Conservation (phyloP, 1,284 basidiomycete genomes). For the Ceratobasidium sp. region DNA sequence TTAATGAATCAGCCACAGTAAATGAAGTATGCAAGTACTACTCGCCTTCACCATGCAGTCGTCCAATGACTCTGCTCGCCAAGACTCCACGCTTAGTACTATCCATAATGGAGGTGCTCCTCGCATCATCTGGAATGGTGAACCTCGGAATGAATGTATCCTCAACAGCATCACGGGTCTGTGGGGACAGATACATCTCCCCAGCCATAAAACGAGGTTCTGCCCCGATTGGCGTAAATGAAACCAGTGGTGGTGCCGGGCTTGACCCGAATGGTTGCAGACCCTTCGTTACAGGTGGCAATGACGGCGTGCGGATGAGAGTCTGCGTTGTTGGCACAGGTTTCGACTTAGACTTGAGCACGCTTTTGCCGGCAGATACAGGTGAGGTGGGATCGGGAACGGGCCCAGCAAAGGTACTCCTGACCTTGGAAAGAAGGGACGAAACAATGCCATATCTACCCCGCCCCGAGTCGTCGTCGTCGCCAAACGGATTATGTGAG, state of each 20-base stretch:
- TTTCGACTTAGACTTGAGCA: conserved; percentile 60
- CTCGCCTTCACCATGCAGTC: conserved; percentile 87
- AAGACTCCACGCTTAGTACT: conserved; percentile 74
- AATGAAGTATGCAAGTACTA: conserved; percentile 23
- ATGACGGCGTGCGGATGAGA: conserved; percentile 68
- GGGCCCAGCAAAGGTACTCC: conserved; percentile 73
- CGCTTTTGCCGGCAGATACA: conserved; percentile 65
- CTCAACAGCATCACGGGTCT: conserved; percentile 58
- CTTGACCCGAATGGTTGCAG: conserved; percentile 35
- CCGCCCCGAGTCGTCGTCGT: conserved; percentile 87
- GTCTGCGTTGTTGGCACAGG: conserved; percentile 65
- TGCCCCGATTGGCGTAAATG: conserved; percentile 82
- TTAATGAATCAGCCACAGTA: conserved; percentile 15
- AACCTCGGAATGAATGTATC: conserved; percentile 82
- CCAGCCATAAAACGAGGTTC: conserved; percentile 57
- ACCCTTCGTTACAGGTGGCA: conserved; percentile 51
- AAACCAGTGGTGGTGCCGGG: conserved; percentile 79
- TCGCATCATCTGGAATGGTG: conserved; percentile 83
- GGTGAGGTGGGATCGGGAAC: conserved; percentile 50
- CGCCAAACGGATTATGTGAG: conserved; percentile 78
- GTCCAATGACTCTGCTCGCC: conserved; percentile 89
- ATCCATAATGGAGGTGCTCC: conserved; percentile 78
- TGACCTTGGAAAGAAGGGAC: conserved; percentile 80
- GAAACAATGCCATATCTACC: conserved; percentile 84
- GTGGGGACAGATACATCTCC: conserved; percentile 62